These are phyloP conservation scores for Syzygium oleosum DNA, from an alignment of 345 rosid species.

Conservation along the genomic window DNA sequence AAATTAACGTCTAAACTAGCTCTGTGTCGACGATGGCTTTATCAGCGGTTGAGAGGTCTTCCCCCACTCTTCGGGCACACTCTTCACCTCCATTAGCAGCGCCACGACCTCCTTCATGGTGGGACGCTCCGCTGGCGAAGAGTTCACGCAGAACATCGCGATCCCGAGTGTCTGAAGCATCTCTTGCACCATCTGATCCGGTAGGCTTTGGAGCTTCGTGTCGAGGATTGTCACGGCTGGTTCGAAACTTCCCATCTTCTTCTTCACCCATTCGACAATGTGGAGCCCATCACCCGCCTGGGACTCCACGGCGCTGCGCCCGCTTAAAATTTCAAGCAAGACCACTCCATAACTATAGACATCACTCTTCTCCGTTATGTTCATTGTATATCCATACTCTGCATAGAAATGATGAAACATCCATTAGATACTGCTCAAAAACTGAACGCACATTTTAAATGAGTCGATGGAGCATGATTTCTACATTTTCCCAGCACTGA, in stretches of 20 bases:
- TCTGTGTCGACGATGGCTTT: conserved; percentile 62
- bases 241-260: conserved; percentile 95
- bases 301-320: conserved; percentile 70
- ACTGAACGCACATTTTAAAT: not conserved
- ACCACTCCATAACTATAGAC: conserved; percentile 93
- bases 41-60: conserved; percentile 85
- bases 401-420: conserved; percentile 8
- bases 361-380: conserved; percentile 93
- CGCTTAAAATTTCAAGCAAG: conserved; percentile 77
- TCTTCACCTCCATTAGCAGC: conserved; percentile 80
- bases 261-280: conserved; percentile 95
- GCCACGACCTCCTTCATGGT: conserved; percentile 97
- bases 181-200: conserved; percentile 88
- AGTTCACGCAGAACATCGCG: conserved; percentile 93
- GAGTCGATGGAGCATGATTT: not conserved
- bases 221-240: conserved; percentile 72
- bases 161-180: conserved; percentile 94
- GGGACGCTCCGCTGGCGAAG: conserved; percentile 78
- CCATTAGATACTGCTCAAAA: not conserved
- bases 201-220: conserved; percentile 66
- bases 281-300: conserved; percentile 71
- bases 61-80: conserved; percentile 84
- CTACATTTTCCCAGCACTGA: not conserved
- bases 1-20: conserved; percentile 7
- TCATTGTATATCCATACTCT: conserved; percentile 96